Base-by-base conservation (phyloP, 2,329 filamentous ascomycete species). In the Aureobasidium sp. region DNA sequence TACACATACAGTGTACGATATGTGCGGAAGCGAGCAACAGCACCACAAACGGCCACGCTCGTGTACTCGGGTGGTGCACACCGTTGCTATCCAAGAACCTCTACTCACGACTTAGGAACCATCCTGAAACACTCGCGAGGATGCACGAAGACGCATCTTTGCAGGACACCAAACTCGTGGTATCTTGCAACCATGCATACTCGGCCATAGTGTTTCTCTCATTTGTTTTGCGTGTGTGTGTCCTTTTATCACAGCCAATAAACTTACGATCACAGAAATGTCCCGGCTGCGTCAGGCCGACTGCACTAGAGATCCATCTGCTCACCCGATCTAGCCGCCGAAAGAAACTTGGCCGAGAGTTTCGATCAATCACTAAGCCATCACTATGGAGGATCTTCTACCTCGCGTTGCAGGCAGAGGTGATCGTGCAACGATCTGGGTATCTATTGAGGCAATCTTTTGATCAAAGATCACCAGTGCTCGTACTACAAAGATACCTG, bases 41-140 rank as follows among this genome's bases (percentile, higher is more conserved):
- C 27, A 49, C 34, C 57, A 36, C 57, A 49, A 59, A 58, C 54
- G 54, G 54, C 29, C 42, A 39, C 13, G 7, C 36, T 37, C 41
- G 54, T 58, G 30, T 48, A 39, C 30, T 32, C 25, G 36, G 25
- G 21, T 50, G 27, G 53, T 27, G 30, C n/a, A 25, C 57, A 25
- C 57, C 57, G 57, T 59, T 59, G 34, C 45, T 59, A 37, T 47
- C 25, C 57, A 36, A 59, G 57, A 59, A 59, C 44, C 57, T 59
- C 57, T 50, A 59, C 45, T 49, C 57, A 49, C 27, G 57, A 50
- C 57, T 27, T 36, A 42, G 45, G 34, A 59, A 59, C 57, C 44
- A 50, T 37, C 14, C 6, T 59, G 57, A 59, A 59, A 59, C 57
- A 49, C 44, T 29, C 57, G 45, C 34, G 34, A 59, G 32, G 14